Evolutionary conservation across 768 basidiomycete genomes (phyloP).

Genomic region (Podaxis carcinomalis): DNA sequence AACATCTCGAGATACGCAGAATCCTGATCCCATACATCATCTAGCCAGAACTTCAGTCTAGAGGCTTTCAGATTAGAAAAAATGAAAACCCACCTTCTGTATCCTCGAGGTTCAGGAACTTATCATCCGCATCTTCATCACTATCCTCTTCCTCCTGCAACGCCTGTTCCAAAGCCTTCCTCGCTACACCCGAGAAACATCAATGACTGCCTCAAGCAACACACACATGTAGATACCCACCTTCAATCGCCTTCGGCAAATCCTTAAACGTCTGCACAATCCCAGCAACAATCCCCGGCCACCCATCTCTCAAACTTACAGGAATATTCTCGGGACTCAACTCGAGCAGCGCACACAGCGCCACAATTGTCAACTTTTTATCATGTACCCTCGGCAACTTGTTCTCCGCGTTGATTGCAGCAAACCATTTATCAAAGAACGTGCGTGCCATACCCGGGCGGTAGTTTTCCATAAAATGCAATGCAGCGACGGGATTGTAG

Average conservation of each 20-base stretch:
- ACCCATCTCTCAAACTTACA: slow-evolving; percentile 57
- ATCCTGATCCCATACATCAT: slow-evolving; percentile 89
- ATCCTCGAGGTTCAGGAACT: slow-evolving; percentile 52
- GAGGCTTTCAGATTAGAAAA: background rate
- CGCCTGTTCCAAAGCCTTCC: slow-evolving; percentile 53
- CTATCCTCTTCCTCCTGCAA: slow-evolving; percentile 25
- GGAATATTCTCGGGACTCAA: slow-evolving; percentile 56
- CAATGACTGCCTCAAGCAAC: slow-evolving; percentile 2
- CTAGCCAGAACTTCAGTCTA: slow-evolving; percentile 29
- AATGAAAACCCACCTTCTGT: slow-evolving; percentile 42
- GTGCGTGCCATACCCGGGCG: slow-evolving; percentile 55
- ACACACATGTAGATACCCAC: slow-evolving; percentile 29
- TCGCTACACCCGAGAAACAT: slow-evolving; percentile 30
- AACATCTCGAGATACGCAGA: slow-evolving; percentile 86
- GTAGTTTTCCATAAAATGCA: slow-evolving; percentile 67
- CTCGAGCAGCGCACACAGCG: slow-evolving; percentile 75
- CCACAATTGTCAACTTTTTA: slow-evolving; percentile 77
- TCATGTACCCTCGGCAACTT: slow-evolving; percentile 84
- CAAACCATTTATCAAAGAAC: slow-evolving; percentile 90
- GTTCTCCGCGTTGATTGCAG: slow-evolving; percentile 53
- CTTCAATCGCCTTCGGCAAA: slow-evolving; percentile 71
- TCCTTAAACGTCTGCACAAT: slow-evolving; percentile 72
- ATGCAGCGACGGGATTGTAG: slow-evolving; percentile 77
- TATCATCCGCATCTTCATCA: slow-evolving; percentile 37
- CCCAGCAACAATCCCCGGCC: slow-evolving; percentile 71